Evolutionary conservation across 805 yeast genomes (phyloP), one percentile per base, ranked within the genome.

Genomic region (Candida parachauliodes): DNA sequence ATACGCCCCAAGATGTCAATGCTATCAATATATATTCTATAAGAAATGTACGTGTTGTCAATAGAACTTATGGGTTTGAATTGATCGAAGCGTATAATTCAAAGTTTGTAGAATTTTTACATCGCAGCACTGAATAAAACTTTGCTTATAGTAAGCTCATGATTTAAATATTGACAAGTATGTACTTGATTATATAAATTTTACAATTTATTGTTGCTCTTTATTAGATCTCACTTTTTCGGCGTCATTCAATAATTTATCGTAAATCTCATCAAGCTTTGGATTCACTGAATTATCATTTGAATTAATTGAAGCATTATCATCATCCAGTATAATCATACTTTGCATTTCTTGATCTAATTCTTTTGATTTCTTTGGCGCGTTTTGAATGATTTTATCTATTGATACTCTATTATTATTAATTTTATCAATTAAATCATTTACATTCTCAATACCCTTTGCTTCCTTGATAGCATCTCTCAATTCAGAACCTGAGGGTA

Each of bases 211-310:
- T n/a, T n/a, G n/a, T n/a, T n/a, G n/a, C n/a, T n/a, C 28, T 43
- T 52, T 57, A 46, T 76, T 79, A 2, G 81, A 77, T 46, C 87
- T 66, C 10, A 77, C 85, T 34, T 78, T 65, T 19, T 81, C 77
- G 21, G 83, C 79, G 49, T 81, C 81, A 48, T 82, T 81, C 51
- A 83, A 64, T 32, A 83, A 59, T 52, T 80, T 81, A 45, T 83
- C 91, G 49, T 83, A 83, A 3, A 78, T 83, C 50, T 80, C 84
- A 53, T 80, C 83, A n/a, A 83, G 85, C 3, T 72, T 77, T 1
- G 67, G 65, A 43, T 59, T 55, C 19, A 62, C 62, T 9, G 42
- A 27, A 8, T 28, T 9, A 25, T 39, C 31, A 12, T 39, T 50
- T 14, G 50, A 55, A 32, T 31, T 34, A 16, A 60, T 57, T 1